Percentiles rank a stretch among this genome's conserved stretches.
phyloP scores from a whole-genome alignment of 2,329 filamentous ascomycete species.

The Cryoendolithus antarcticus region DNA sequence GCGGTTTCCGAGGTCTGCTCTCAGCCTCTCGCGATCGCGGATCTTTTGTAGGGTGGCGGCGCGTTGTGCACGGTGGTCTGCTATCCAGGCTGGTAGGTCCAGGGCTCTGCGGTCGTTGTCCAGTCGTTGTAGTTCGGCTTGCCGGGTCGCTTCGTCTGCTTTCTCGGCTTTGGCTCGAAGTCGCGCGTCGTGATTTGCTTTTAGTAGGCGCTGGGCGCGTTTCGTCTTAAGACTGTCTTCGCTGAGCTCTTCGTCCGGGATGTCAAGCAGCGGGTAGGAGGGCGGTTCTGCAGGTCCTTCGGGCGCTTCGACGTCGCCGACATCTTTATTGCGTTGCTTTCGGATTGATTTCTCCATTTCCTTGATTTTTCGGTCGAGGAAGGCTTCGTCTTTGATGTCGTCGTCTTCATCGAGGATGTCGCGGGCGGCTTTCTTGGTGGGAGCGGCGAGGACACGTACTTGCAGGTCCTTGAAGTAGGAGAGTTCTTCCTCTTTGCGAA shows the following conservation, averaged over 20 bases:
- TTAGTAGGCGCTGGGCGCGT: constrained; percentile 80
- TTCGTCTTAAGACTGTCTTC: constrained; percentile 87
- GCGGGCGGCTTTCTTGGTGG: constrained; percentile 84
- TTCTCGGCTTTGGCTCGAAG: constrained; percentile 94
- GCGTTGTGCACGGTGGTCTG: constrained; percentile 64
- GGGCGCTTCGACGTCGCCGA: constrained; percentile 55
- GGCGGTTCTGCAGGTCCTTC: constrained; percentile 71
- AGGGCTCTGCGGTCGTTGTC: constrained; percentile 76
- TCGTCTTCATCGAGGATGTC: constrained; percentile 69
- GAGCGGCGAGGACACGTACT: constrained; percentile 49
- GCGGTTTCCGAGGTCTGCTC: constrained; percentile 87
- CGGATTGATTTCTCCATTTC: constrained; percentile 85
- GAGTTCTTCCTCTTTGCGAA: constrained; percentile 89
- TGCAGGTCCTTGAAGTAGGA: constrained; percentile 88
- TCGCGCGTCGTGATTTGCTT: constrained; percentile 86
- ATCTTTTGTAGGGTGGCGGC: constrained; percentile 64
- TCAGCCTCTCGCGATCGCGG: constrained; percentile 84
- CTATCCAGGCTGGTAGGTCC: constrained; percentile 76
- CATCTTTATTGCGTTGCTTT: constrained; percentile 82
- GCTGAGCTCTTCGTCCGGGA: constrained; percentile 84
- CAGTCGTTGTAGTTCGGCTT: constrained; percentile 69
- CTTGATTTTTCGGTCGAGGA: constrained; percentile 71
- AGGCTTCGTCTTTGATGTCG: constrained; percentile 81
- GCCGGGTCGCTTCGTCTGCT: constrained; percentile 74
- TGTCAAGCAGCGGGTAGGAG: constrained; percentile 76